Percentiles rank a stretch among this genome's conserved stretches.
Conservation (phyloP, 148 eudicot species). For the Rhododendron ferrugineum region DNA sequence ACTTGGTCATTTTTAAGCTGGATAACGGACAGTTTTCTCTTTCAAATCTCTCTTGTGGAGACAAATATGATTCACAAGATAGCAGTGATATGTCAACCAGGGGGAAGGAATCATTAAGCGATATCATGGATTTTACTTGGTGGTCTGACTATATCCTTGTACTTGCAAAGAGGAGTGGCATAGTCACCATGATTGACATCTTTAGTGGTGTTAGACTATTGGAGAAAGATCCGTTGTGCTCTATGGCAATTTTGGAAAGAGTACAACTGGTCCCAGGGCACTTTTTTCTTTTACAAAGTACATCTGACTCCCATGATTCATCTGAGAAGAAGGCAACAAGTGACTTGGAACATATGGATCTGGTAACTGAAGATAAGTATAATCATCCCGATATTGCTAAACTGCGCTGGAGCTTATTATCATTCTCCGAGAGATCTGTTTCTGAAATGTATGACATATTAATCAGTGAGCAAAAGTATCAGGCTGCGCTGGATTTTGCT, state of each 20-base stretch:
- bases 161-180: constrained; percentile 56
- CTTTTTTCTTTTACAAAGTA: constrained; percentile 66
- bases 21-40: constrained; percentile 37
- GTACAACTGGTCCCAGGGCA: constrained; percentile 34
- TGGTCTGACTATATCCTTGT: constrained; percentile 74
- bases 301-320: constrained; percentile 26
- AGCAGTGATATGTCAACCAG: constrained; percentile 18
- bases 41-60: constrained; percentile 33
- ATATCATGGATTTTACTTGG: constrained; percentile 81
- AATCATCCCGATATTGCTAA: constrained; percentile 35
- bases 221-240: constrained; percentile 42
- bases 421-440: constrained; percentile 65
- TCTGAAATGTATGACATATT: constrained; percentile 71
- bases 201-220: constrained; percentile 31
- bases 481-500: constrained; percentile 75
- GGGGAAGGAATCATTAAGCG: constrained; percentile 29
- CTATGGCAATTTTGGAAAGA: constrained; percentile 64
- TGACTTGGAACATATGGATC: constrained; percentile 33
- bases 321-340: constrained; percentile 23
- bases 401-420: constrained; percentile 65
- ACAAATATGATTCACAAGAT: constrained; percentile 20
- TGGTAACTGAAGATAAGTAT: constrained; percentile 30
- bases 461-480: constrained; percentile 48
- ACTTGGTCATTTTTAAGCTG: constrained; percentile 51
- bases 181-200: constrained; percentile 47